Base-by-base conservation (phyloP, 257 asterid species). In the Haberlea rhodopensis region DNA sequence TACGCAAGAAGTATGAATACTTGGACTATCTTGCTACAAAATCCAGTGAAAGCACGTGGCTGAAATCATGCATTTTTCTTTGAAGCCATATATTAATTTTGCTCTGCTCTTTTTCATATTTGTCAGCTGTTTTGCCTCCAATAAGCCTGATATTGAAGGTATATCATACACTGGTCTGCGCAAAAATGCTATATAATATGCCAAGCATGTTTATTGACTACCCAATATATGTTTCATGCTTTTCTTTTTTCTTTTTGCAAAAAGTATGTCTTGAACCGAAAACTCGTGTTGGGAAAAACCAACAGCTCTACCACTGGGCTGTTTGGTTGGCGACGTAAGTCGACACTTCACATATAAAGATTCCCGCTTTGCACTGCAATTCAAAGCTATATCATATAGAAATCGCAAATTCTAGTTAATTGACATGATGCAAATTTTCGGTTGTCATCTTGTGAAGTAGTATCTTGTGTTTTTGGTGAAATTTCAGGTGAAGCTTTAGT, bases 61-160 rank as follows among this genome's bases (percentile, higher is more conserved):
- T 54, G 66, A 54, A 56, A 15, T 63, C 53, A 19, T 69, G 65
- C 68, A 64, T 55, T 53, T 76, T 55, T 46, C 55, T 11, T 60
- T 76, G 63, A 71, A 69, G 63, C 64, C 54, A 29, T 74, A 52
- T 22, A 74, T 78, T 60, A 54, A 52, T 54, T 54, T 74, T 51
- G 52, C 77, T 52, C 26, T 80, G 57, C 76, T 90, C 73, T 76
- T 81, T 65, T 60, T 79, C 53, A 63, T 81, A 63, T 80, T 73
- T 45, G 65, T 68, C 61, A 52, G 76, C 61, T 79, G 69, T 75
- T 65, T 32, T 46, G 83, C 84, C 54, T 72, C 86, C 57, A 80
- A 75, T 60, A 52, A 79, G 51, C 82, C 87, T 37, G 80, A 90
- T 75, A 57, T 78, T 52, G 96, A 90, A 85, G 96, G 97, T 90